phyloP scores from a whole-genome alignment of 257 asterid genomes.

The Nicotiana noctiflora region DNA sequence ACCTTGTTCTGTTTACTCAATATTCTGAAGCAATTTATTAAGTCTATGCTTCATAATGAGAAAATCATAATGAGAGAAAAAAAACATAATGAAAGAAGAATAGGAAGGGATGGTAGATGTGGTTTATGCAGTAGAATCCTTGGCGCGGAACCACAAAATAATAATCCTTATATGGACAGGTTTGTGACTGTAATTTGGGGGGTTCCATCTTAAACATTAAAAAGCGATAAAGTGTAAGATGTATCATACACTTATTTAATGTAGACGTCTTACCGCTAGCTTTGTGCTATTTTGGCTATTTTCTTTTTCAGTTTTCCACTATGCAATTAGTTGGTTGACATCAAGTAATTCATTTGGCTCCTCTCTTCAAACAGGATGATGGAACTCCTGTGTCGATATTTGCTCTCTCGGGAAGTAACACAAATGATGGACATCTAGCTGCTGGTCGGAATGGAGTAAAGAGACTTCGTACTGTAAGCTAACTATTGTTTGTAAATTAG shows the following conservation, averaged over 20 bases:
- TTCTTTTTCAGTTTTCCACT: not conserved
- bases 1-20: not conserved
- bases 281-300: not conserved
- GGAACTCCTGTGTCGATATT: conserved; percentile 95
- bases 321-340: not conserved
- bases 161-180: not conserved
- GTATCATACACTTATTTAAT: not conserved
- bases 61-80: not conserved
- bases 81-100: not conserved
- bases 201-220: not conserved
- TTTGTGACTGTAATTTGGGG: not conserved
- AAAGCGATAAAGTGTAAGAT: not conserved
- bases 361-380: conserved; percentile 57
- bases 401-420: conserved; percentile 81
- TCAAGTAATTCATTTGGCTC: not conserved
- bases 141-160: not conserved
- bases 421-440: conserved; percentile 81
- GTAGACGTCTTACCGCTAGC: not conserved
- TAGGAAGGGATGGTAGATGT: not conserved
- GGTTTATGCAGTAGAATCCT: not conserved
- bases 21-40: not conserved
- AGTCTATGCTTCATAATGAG: not conserved
- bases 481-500: conserved; percentile 4
- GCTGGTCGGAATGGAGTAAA: conserved; percentile 99
- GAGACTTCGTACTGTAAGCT: conserved; percentile 91